Percentiles rank a stretch among this genome's conserved stretches.
Conservation (phyloP, 2,329 filamentous ascomycete genomes). For the Colletotrichum zoysiae region DNA sequence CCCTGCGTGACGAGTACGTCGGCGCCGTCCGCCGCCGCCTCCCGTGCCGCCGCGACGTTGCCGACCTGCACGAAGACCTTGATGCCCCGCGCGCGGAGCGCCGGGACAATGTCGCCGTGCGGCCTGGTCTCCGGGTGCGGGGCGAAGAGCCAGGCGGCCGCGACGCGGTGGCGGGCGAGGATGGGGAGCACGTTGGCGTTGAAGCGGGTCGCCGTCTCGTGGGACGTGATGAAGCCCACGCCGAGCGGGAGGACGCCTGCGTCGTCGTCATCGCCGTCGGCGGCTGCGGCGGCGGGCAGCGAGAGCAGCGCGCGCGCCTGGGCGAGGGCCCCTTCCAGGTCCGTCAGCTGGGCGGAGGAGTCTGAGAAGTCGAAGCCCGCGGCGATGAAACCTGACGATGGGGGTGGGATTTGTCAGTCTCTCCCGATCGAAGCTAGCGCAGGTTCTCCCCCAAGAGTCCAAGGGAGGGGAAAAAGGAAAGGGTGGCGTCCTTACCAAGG, state of each 20-base stretch:
- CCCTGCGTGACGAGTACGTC: conserved; percentile 74
- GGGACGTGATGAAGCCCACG: conserved; percentile 73
- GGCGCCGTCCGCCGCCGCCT: conserved; percentile 60
- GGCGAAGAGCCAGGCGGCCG: conserved; percentile 77
- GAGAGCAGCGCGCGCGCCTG: conserved; percentile 48
- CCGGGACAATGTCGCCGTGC: conserved; percentile 53
- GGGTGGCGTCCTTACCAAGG: conserved; percentile 47
- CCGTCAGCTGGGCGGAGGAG: conserved; percentile 49
- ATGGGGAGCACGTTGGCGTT: conserved; percentile 61
- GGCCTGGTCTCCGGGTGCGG: conserved; percentile 59
- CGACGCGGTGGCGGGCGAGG: conserved; percentile 65
- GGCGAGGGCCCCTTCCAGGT: conserved; percentile 50
- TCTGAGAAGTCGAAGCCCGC: conserved; percentile 49
- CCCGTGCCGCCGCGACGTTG: conserved; percentile 66
- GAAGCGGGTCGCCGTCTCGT: conserved; percentile 56
- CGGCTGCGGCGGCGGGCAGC: conserved; percentile 28
- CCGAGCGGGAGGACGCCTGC: conserved; percentile 61
- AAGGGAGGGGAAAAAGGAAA: neutral
- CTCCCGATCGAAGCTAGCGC: neutral
- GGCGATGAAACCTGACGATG: conserved; percentile 50
- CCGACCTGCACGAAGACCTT: conserved; percentile 73
- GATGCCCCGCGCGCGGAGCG: conserved; percentile 52
- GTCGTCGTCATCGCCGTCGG: too few species aligned
- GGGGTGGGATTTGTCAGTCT: neutral
- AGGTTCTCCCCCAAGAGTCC: neutral